These are phyloP conservation scores for Plectranthus barbatus DNA, from an alignment of 257 asterid species.

Conservation along the genomic window DNA sequence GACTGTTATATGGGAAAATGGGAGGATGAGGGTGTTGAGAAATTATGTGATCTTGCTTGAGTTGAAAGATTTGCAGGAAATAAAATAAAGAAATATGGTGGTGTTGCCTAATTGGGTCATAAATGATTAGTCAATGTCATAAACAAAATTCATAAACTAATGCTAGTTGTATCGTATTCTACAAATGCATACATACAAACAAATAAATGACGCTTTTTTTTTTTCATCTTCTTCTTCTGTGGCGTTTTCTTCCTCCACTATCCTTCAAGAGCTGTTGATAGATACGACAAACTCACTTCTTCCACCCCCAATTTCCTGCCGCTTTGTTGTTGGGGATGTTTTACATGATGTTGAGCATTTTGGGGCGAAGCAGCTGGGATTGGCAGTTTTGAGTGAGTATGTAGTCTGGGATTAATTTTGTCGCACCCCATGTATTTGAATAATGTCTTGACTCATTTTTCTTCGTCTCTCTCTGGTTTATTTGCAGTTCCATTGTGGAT, in stretches of 20 bases:
- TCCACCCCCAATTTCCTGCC: constrained; percentile 10
- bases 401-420: not conserved
- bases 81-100: constrained; percentile 2
- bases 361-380: not conserved
- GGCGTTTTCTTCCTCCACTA: constrained; percentile 29
- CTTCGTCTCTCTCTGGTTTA: not conserved
- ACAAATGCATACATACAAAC: constrained; percentile 18
- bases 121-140: constrained; percentile 27
- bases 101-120: constrained; percentile 15
- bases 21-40: not conserved
- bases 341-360: constrained; percentile 5
- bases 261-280: constrained; percentile 22
- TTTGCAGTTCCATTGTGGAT: too few relatives aligned
- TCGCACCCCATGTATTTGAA: constrained; percentile 11
- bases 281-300: constrained; percentile 17
- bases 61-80: constrained; percentile 26
- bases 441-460: constrained; percentile 2
- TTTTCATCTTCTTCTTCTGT: constrained; percentile 3
- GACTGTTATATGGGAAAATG: too few relatives aligned
- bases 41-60: constrained; percentile 16
- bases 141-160: constrained; percentile 19
- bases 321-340: constrained; percentile 8
- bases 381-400: not conserved
- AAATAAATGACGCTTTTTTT: constrained; percentile 17
- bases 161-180: constrained; percentile 11